A percentile compares a stretch with the other conserved stretches of the same genome.
phyloP scores from a whole-genome alignment of 805 yeast genomes.

The Candida boidinii region DNA sequence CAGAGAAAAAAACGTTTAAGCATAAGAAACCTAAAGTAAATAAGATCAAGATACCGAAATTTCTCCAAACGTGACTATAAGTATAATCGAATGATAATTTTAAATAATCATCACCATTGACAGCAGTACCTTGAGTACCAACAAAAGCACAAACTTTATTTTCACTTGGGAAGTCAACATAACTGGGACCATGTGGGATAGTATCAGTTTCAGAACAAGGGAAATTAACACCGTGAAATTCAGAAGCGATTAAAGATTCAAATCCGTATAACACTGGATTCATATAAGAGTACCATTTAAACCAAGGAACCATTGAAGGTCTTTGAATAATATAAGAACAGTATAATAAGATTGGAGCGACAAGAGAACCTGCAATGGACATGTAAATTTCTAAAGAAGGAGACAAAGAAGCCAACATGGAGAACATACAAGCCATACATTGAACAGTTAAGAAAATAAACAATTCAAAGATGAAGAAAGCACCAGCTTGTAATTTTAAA shows the following conservation, averaged over 20 bases:
- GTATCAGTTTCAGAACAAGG: slow-evolving; percentile 32
- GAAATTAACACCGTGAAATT: slow-evolving; percentile 46
- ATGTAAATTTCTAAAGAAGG: too few relatives aligned
- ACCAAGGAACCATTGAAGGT: slow-evolving; percentile 54
- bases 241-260: slow-evolving; percentile 51
- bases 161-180: slow-evolving; percentile 28
- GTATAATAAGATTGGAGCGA: slow-evolving; percentile 50
- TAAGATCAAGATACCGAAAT: slow-evolving; percentile 47
- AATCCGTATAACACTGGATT: slow-evolving; percentile 41
- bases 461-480: slow-evolving; percentile 41
- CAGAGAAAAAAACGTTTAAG: slow-evolving; percentile 21
- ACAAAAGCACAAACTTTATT: slow-evolving; percentile 43
- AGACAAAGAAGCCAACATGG: slow-evolving; percentile 41
- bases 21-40: slow-evolving; percentile 32
- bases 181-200: slow-evolving; percentile 49
- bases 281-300: slow-evolving; percentile 44
- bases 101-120: slow-evolving; percentile 45
- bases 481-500: slow-evolving; percentile 43
- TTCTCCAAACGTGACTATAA: slow-evolving; percentile 68
- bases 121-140: slow-evolving; percentile 37
- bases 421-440: slow-evolving; percentile 43
- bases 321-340: slow-evolving; percentile 59
- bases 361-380: slow-evolving; percentile 51
- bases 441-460: slow-evolving; percentile 32
- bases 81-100: slow-evolving; percentile 38